Percentiles rank a stretch among this genome's conserved stretches.
Evolutionary conservation across 163 green algal genomes (phyloP).

Genomic region (Chlorella variabilis): DNA sequence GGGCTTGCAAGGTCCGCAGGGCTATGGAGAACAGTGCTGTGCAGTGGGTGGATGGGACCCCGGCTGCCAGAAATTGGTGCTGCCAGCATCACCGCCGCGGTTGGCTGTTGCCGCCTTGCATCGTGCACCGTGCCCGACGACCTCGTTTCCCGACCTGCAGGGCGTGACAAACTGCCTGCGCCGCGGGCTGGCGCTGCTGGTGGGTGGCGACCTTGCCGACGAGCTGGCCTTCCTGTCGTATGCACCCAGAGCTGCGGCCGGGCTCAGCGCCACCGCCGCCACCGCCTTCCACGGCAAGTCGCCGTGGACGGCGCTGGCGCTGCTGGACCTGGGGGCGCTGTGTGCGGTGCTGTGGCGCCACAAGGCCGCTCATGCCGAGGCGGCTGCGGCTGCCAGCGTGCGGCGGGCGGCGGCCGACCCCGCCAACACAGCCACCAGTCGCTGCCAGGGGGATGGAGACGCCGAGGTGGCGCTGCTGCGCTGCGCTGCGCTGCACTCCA

Average conservation of each 20-base stretch:
- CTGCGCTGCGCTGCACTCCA: constrained; percentile 7
- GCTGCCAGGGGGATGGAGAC: not conserved
- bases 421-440: not conserved
- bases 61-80: no score
- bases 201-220: not conserved
- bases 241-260: not conserved
- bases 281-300: constrained; percentile 11
- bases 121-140: no score
- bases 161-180: constrained; percentile 3
- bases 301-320: not conserved
- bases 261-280: not conserved
- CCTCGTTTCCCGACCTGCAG: no score
- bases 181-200: not conserved
- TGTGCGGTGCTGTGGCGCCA: not conserved
- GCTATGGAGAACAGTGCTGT: no score
- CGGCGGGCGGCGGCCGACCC: constrained; percentile 18
- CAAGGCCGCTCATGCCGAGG: constrained; percentile 10
- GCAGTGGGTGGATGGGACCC: no score
- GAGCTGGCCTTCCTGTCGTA: not conserved
- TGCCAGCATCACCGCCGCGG: no score
- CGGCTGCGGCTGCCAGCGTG: constrained; percentile 19
- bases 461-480: constrained; percentile 15
- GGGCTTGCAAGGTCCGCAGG: no score
- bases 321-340: constrained; percentile 8
- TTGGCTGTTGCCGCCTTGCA: no score